phyloP scores from a whole-genome alignment of 2,329 filamentous ascomycete species.

The Verruconis gallopava region DNA sequence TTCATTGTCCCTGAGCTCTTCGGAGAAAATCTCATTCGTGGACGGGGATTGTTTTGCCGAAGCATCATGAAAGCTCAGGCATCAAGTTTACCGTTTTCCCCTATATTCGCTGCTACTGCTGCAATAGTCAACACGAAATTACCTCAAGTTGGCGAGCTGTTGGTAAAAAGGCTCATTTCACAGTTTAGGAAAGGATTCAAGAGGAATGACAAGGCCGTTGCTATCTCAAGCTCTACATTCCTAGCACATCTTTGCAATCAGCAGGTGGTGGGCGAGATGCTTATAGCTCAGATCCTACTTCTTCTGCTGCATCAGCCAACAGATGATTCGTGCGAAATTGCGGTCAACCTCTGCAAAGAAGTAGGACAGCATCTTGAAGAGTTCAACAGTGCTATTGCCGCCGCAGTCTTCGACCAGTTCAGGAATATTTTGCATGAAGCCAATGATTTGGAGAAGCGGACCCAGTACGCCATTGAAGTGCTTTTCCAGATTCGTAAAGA shows the following conservation, averaged over 20 bases:
- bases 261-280: constrained; percentile 86
- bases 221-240: constrained; percentile 84
- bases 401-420: constrained; percentile 92
- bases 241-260: constrained; percentile 92
- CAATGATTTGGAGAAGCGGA: constrained; percentile 80
- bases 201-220: constrained; percentile 93
- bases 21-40: constrained; percentile 82
- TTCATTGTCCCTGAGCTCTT: constrained; percentile 93
- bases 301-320: constrained; percentile 91
- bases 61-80: constrained; percentile 98
- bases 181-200: constrained; percentile 95
- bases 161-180: constrained; percentile 72
- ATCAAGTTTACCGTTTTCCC: constrained; percentile 86
- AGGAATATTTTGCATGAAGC: constrained; percentile 90
- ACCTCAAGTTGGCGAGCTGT: constrained; percentile 82
- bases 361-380: constrained; percentile 91
- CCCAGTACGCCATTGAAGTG: constrained; percentile 99
- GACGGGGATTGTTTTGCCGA: constrained; percentile 82
- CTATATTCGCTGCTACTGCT: constrained; percentile 90
- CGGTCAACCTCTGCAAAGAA: constrained; percentile 82
- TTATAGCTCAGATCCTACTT: constrained; percentile 83
- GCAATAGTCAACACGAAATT: constrained; percentile 97
- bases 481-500: constrained; percentile 94
- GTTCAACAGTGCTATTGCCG: constrained; percentile 79
- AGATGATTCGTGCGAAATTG: constrained; percentile 95